phyloP scores from a whole-genome alignment of 306 rosid species.

The Chamaecrista fasciculata region DNA sequence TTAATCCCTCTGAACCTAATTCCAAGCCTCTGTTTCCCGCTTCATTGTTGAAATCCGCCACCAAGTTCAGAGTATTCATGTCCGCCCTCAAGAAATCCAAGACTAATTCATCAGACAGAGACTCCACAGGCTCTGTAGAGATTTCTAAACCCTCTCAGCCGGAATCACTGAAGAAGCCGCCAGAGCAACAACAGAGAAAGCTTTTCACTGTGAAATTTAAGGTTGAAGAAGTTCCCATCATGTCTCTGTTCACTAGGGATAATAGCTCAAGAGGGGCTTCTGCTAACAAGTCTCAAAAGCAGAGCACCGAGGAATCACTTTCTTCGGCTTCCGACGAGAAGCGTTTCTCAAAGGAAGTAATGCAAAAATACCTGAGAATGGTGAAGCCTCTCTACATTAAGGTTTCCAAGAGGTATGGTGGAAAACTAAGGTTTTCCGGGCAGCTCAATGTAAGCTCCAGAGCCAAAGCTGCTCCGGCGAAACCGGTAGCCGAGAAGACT shows the following conservation, averaged over 20 bases:
- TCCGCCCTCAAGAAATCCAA: constrained; percentile 66
- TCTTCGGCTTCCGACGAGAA: constrained; percentile 52
- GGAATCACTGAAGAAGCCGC: constrained; percentile 7
- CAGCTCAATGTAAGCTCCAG: constrained; percentile 38
- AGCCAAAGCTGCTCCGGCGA: constrained; percentile 2
- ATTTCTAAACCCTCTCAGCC: too few species aligned
- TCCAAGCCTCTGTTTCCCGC: constrained; percentile 60
- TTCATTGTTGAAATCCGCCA: constrained; percentile 78
- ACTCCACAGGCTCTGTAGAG: constrained; percentile 32
- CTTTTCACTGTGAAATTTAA: constrained; percentile 73
- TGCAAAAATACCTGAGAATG: constrained; percentile 79
- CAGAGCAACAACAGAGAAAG: constrained; percentile 33
- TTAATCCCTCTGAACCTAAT: constrained; percentile 51
- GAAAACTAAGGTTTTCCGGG: constrained; percentile 56
- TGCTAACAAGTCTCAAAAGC: constrained; percentile 36
- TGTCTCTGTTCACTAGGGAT: constrained; percentile 79
- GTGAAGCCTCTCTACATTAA: constrained; percentile 86
- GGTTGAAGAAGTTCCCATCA: constrained; percentile 82
- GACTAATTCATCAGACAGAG: constrained; percentile 41
- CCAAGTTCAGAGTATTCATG: constrained; percentile 82
- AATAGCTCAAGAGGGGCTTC: constrained; percentile 56
- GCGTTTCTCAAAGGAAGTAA: constrained; percentile 74
- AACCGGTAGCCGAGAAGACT: constrained; percentile 33
- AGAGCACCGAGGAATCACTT: constrained; percentile 40
- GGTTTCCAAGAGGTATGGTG: constrained; percentile 76